These are phyloP conservation scores for Crithidia expoeki DNA, from an alignment of 208 protist genomes.

Conservation along the genomic window DNA sequence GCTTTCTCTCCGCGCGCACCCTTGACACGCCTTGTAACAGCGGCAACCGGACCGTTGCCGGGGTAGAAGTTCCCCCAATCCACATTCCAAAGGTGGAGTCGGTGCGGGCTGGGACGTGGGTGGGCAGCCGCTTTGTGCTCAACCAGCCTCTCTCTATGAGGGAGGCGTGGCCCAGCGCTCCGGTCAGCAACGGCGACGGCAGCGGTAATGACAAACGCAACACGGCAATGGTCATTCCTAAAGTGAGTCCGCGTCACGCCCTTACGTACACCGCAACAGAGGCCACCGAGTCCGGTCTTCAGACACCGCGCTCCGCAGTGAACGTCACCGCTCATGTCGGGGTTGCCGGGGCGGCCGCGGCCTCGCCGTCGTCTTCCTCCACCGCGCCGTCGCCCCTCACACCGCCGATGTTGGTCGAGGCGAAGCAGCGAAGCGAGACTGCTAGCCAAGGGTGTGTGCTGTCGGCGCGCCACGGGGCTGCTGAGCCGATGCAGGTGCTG, in stretches of 20 bases:
- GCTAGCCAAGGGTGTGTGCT: not conserved
- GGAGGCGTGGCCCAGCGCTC: not conserved
- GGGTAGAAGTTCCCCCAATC: constrained; percentile 11
- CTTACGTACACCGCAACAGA: not conserved
- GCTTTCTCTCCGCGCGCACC: constrained; percentile 5
- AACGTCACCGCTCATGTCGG: not conserved
- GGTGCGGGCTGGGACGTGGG: constrained; percentile 2
- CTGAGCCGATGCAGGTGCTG: constrained; percentile 17
- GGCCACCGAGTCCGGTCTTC: not conserved
- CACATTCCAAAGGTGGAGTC: constrained; percentile 22
- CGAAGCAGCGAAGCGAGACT: constrained; percentile 4
- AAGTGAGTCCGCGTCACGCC: not conserved
- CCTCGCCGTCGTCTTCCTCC: not conserved
- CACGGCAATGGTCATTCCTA: not conserved
- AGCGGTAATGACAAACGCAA: not conserved
- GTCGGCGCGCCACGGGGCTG: not conserved
- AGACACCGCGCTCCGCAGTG: not conserved
- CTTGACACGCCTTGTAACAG: not conserved
- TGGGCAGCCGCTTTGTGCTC: constrained; percentile 8
- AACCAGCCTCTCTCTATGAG: not conserved
- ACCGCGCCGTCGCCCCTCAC: not conserved
- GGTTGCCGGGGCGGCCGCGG: too few relatives aligned
- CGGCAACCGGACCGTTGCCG: constrained; percentile 9
- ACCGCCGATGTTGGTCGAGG: not conserved
- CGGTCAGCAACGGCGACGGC: not conserved